Evolutionary conservation across 208 protist species (phyloP).

Genomic region (Herpetomonas tarakana): DNA sequence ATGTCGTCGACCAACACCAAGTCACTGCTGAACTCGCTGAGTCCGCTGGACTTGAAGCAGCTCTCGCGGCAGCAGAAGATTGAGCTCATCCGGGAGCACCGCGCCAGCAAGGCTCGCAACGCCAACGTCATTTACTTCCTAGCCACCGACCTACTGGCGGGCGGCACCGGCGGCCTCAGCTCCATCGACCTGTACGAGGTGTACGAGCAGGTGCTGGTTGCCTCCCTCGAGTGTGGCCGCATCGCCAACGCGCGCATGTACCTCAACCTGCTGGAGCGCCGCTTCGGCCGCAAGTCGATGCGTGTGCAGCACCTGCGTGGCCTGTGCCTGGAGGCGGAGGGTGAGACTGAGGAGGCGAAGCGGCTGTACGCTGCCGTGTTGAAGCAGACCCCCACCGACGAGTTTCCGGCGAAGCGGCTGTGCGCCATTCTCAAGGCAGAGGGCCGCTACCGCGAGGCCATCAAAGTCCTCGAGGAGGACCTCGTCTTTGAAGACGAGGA

Average conservation of each 20-base stretch:
- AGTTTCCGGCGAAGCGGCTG: conserved; percentile 65
- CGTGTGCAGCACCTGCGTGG: conserved; percentile 74
- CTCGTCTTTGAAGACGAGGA: conserved; percentile 71
- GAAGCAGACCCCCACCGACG: conserved; percentile 54
- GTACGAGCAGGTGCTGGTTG: conserved; percentile 79
- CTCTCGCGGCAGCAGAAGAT: conserved; percentile 65
- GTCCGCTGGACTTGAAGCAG: conserved; percentile 72
- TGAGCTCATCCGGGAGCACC: conserved; percentile 48
- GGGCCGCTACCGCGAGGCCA: conserved; percentile 66
- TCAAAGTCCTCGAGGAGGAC: conserved; percentile 61
- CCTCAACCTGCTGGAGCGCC: conserved; percentile 63
- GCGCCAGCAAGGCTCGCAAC: conserved; percentile 41
- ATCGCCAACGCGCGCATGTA: conserved; percentile 56
- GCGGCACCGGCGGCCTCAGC: conserved; percentile 46
- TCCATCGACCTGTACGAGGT: conserved; percentile 54
- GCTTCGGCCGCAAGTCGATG: conserved; percentile 64
- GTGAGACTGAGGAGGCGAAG: conserved; percentile 50
- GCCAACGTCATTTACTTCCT: conserved; percentile 70
- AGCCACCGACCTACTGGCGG: conserved; percentile 69
- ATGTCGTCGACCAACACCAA: conserved; percentile 13
- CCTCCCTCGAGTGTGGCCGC: conserved; percentile 71
- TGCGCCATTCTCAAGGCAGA: conserved; percentile 70
- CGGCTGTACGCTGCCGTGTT: conserved; percentile 54
- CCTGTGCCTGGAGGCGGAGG: conserved; percentile 73
- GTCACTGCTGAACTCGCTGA: conserved; percentile 39